phyloP scores from a whole-genome alignment of 495 filamentous ascomycete genomes.

The Pseudotulostoma volvatum region DNA sequence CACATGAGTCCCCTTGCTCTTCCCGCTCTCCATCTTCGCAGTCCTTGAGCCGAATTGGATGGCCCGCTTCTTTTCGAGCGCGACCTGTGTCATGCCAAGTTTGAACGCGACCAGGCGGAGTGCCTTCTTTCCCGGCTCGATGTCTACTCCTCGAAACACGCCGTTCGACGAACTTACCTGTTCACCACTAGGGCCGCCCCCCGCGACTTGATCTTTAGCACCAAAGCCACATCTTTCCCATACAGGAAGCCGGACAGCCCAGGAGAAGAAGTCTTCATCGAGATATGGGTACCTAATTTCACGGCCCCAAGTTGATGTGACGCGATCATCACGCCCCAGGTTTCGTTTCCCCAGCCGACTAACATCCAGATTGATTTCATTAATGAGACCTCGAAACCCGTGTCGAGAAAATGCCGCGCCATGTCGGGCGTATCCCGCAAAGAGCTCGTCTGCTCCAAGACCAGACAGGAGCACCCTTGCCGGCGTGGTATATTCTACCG shows the following conservation, averaged over 20 bases:
- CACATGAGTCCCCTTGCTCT: slow-evolving; percentile 49
- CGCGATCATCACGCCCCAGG: slow-evolving; percentile 81
- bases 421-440: slow-evolving; percentile 84
- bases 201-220: slow-evolving; percentile 4
- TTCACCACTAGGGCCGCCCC: neutral
- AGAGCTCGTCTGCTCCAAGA: slow-evolving; percentile 89
- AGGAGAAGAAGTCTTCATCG: slow-evolving; percentile 69
- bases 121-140: slow-evolving; percentile 69
- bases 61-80: slow-evolving; percentile 81
- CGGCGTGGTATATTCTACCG: slow-evolving; percentile 41
- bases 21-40: slow-evolving; percentile 68
- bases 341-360: slow-evolving; percentile 79
- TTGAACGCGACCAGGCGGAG: slow-evolving; percentile 62
- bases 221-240: slow-evolving; percentile 80
- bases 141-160: slow-evolving; percentile 6
- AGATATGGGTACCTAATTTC: slow-evolving; percentile 87
- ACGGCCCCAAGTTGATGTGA: slow-evolving; percentile 76
- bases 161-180: slow-evolving; percentile 2
- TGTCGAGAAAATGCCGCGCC: slow-evolving; percentile 50
- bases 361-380: slow-evolving; percentile 79
- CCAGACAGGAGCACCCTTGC: slow-evolving; percentile 81
- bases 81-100: slow-evolving; percentile 51
- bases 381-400: slow-evolving; percentile 54
- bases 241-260: slow-evolving; percentile 56
- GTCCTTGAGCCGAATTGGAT: slow-evolving; percentile 79